These are phyloP conservation scores for Rhodotorula graminis DNA, from an alignment of 768 basidiomycete species.

Conservation along the genomic window DNA sequence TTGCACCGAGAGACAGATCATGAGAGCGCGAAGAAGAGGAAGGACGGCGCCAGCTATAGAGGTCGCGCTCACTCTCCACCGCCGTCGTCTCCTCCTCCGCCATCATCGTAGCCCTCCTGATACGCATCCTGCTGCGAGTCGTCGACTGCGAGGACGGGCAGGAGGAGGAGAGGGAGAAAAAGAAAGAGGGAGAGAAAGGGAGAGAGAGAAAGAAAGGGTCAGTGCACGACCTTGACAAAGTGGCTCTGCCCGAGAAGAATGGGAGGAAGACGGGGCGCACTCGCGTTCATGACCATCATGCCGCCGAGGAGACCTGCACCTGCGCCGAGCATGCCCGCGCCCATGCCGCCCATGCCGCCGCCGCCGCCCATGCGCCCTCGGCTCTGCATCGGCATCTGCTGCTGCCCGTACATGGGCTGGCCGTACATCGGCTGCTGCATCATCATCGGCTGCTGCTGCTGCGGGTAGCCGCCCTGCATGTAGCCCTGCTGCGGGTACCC, in stretches of 20 bases:
- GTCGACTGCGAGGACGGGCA: too few species aligned
- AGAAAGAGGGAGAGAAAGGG: too few species aligned
- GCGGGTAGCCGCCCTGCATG: background rate
- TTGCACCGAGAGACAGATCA: background rate
- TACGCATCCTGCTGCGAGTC: constrained; percentile 15
- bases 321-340: constrained; percentile 4
- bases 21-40: background rate
- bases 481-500: background rate
- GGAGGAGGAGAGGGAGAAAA: too few species aligned
- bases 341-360: constrained; percentile 12
- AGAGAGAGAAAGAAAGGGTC: too few species aligned
- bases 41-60: background rate
- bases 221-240: too few species aligned
- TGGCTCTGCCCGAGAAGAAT: too few species aligned
- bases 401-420: constrained; percentile 1
- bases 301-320: constrained; percentile 27
- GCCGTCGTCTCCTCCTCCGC: constrained; percentile 13
- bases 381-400: background rate
- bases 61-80: constrained; percentile 27
- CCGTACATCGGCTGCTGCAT: background rate
- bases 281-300: constrained; percentile 7
- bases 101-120: constrained; percentile 15
- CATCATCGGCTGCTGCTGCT: background rate
- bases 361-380: background rate
- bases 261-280: too few species aligned